Base-by-base conservation (phyloP, 768 basidiomycete species). In the Phlebiopsis gigantea region DNA sequence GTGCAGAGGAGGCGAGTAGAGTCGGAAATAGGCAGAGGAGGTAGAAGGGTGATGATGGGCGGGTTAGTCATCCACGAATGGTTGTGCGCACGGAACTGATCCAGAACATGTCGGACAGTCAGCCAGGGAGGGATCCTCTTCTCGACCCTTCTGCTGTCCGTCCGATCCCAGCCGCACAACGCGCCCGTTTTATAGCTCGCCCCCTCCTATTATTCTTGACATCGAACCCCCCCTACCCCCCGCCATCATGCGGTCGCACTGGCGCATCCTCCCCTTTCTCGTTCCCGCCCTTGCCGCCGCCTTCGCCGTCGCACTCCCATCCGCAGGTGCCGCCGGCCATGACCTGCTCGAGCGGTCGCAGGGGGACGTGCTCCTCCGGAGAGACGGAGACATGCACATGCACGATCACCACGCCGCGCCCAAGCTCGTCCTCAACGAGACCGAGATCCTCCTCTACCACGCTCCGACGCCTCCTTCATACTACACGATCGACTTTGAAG, bases 381-480 rank as follows among this genome's bases (percentile, higher is more conserved):
- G 68, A 42, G 63, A 69, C 60, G 67, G 62, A 25, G 61, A 72
- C 34, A 75, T 68, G 56, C 81, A 79, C 59, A 62, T 58, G 29
- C 74, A 81, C 65, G 71, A 74, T 55, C 72, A 73, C 43, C 73
- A 79, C 55, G 77, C 65, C 1, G 76, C 75, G 4, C 85, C 86
- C 14, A 61, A 82, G 24, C 61, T 77, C n/a, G 73, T 79, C 57
- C 74, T 95, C 55, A 90, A 95, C 69, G 93, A 94, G 67, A 87
- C 88, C 0, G 82, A 87, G 53, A 72, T 93, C 47, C 73, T 82
- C 29, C 67, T 81, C 61, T 71, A 74, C 55, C 91, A 94, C 67
- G 67, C 74, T 0, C 84, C 85, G 0, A 88, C 87, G 0, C 89
- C 89, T 0, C 82, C 85, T 0, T 93, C 91, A 2, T 96, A 93